Evolutionary conservation across 345 rosid species (phyloP).

Genomic region (Eucalyptus tenuipes): DNA sequence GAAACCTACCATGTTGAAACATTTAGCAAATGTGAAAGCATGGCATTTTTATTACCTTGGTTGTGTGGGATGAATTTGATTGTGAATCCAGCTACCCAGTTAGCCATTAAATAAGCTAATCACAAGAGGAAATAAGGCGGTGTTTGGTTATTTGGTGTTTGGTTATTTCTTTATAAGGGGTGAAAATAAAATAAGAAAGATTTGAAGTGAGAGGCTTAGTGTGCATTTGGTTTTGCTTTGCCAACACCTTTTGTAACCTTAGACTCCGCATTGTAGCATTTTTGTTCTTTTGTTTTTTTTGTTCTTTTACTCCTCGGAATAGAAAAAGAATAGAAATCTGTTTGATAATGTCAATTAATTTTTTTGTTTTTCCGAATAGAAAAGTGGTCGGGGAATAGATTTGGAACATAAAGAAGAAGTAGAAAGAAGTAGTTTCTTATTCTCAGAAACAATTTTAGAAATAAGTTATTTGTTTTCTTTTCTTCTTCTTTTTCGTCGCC

Average conservation of each 20-base stretch:
- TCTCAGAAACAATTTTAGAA: too few species aligned
- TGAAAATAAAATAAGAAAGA: neutral
- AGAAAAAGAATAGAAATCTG: accelerated
- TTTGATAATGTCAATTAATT: too few species aligned
- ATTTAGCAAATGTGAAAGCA: neutral
- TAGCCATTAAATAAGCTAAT: neutral
- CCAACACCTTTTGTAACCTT: too few species aligned
- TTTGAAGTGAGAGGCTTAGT: neutral
- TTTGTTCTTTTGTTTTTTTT: too few species aligned
- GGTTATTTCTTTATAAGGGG: neutral
- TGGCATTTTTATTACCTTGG: neutral
- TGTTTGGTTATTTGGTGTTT: neutral
- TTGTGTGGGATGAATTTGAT: neutral
- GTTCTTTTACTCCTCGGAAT: too few species aligned
- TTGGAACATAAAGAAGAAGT: accelerated
- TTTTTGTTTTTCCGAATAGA: accelerated
- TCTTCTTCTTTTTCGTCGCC: too few species aligned
- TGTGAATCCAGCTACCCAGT: neutral
- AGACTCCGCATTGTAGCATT: too few species aligned
- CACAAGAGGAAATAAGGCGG: neutral
- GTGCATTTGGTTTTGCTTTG: too few species aligned
- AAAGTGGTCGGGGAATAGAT: too few species aligned
- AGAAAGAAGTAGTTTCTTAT: too few species aligned
- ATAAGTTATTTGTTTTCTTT: too few species aligned
- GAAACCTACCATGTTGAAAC: neutral